Evolutionary conservation across 441 rosid species (phyloP).

Genomic region (Pelargonium myrrhifolium): DNA sequence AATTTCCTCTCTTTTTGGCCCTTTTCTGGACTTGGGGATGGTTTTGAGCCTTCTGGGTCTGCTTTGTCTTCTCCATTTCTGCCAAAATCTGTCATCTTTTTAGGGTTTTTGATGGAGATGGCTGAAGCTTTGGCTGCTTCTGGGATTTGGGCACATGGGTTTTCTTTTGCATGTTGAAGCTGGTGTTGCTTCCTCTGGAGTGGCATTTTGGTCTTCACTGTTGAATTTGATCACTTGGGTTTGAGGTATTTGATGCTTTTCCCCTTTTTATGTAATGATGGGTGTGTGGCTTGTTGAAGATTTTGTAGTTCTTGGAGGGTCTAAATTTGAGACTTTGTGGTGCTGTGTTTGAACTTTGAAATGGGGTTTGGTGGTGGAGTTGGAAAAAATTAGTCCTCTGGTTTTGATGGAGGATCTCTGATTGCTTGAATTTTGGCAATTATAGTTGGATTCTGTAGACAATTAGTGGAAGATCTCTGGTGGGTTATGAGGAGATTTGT

Average conservation of each 20-base stretch:
- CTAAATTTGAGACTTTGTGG: constrained; percentile 16
- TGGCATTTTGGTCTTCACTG: constrained; percentile 10
- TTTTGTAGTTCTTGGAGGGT: constrained; percentile 13
- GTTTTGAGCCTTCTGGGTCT: constrained; percentile 14
- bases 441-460: constrained; percentile 12
- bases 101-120: constrained; percentile 18
- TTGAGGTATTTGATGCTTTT: constrained; percentile 18
- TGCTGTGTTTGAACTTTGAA: constrained; percentile 8
- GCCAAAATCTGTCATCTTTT: constrained; percentile 20
- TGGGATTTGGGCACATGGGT: constrained; percentile 12
- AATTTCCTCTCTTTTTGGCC: constrained; percentile 12
- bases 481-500: constrained; percentile 3
- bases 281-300: constrained; percentile 19
- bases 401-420: constrained; percentile 23
- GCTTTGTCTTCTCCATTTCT: constrained; percentile 15
- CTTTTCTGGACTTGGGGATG: constrained; percentile 9
- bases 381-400: constrained; percentile 23
- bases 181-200: constrained; percentile 8
- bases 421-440: constrained; percentile 27
- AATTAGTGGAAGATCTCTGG: constrained; percentile 5
- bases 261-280: constrained; percentile 11
- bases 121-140: constrained; percentile 18
- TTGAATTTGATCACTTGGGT: constrained; percentile 23
- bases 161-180: constrained; percentile 14
- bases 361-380: constrained; percentile 11